Evolutionary conservation across 257 asterid species (phyloP).

Genomic region (Gentiana macrophylla): DNA sequence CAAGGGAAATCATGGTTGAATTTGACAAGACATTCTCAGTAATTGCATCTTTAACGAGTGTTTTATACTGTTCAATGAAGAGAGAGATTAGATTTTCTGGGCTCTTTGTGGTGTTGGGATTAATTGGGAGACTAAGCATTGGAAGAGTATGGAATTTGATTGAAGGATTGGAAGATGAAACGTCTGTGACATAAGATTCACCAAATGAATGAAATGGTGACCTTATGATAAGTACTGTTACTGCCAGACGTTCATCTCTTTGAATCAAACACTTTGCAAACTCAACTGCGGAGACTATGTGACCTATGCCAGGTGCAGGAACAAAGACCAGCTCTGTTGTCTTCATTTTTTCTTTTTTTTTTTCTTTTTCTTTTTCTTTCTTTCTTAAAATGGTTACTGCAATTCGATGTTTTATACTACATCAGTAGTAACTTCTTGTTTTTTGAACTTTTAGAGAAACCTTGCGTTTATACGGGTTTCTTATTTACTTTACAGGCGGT

Average conservation of each 20-base stretch:
- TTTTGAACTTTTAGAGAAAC: too few relatives aligned
- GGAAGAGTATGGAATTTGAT: too few relatives aligned
- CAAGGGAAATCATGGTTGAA: not conserved
- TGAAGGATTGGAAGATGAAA: too few relatives aligned
- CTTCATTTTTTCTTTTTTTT: not conserved
- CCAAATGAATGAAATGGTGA: too few relatives aligned
- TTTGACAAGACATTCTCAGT: not conserved
- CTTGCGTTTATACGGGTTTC: too few relatives aligned
- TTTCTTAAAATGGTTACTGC: too few relatives aligned
- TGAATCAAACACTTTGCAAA: slow-evolving; percentile 3
- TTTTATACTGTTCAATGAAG: slow-evolving; percentile 17
- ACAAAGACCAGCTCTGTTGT: slow-evolving; percentile 7
- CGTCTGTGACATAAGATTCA: not conserved
- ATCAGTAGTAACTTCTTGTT: too few relatives aligned
- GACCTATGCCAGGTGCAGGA: slow-evolving; percentile 11
- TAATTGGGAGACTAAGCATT: too few relatives aligned
- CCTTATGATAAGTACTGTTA: slow-evolving; percentile 3
- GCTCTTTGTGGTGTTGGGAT: too few relatives aligned
- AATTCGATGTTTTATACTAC: too few relatives aligned
- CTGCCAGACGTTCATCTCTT: slow-evolving; percentile 1
- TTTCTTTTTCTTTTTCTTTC: too few relatives aligned
- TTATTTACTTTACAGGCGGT: too few relatives aligned
- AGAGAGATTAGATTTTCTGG: not conserved
- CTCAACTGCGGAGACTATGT: slow-evolving; percentile 2
- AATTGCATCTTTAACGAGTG: slow-evolving; percentile 10